Conservation (phyloP, 176 grass and related monocot genomes). For the Canna indica region DNA sequence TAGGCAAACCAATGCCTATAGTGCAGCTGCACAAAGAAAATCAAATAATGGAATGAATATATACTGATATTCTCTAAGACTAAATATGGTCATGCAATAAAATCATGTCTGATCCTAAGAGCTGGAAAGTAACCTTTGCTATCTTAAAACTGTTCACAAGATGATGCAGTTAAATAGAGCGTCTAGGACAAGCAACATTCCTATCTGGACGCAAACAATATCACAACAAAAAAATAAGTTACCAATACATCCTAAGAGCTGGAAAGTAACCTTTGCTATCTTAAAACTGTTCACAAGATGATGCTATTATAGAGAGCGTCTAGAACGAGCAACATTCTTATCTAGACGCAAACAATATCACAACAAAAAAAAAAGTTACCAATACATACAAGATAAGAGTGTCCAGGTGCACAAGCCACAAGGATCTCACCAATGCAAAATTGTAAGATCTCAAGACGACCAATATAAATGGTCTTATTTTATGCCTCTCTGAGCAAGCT, state of each 20-base stretch:
- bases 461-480: not conserved
- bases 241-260: not conserved
- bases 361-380: not conserved
- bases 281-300: not conserved
- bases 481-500: not conserved
- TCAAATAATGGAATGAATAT: not conserved
- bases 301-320: not conserved
- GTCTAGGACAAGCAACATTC: not conserved
- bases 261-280: not conserved
- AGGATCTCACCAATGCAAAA: not conserved
- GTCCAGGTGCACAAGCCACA: not conserved
- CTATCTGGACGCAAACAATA: not conserved
- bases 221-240: not conserved
- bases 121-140: not conserved
- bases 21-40: slow-evolving; percentile 63
- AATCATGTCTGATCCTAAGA: not conserved
- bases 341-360: not conserved
- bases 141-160: not conserved
- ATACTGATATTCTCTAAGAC: too few relatives aligned
- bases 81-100: not conserved
- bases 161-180: not conserved
- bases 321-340: not conserved
- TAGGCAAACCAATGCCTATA: slow-evolving; percentile 64
- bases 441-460: not conserved
- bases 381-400: not conserved